Base-by-base conservation (phyloP, 805 yeast species). In the Candida oleophila region DNA sequence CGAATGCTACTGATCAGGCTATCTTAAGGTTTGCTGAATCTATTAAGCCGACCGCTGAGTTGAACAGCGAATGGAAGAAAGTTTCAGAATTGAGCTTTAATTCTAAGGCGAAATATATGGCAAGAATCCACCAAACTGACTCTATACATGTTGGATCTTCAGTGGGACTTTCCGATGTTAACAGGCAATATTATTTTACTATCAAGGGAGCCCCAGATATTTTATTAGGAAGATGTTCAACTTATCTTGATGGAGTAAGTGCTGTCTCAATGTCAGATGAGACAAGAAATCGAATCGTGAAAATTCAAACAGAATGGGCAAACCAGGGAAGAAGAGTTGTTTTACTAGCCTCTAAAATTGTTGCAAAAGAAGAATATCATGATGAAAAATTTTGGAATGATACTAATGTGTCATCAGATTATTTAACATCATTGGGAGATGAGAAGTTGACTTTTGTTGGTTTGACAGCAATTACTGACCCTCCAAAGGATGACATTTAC, bases 1-100 rank as follows among this genome's bases (percentile, higher is more conserved):
- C 80, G 14, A 76, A 77, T 59, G 80, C 81, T 18, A 77, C 82
- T 8, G 77, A 77, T 51, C 65, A 65, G 45, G 75, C 80, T 15
- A 51, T 74, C 21, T 68, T 65, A 30, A 54, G 66, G 38, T 73
- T 68, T 53, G 68, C 71, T 11, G 65, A 61, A 36, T 45, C 51
- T 2, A 40, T 51, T 22, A 49, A 50, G 49, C 54, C 45, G 11
- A 51, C 39, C 46, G 22, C 43, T 43, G 22, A 55, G 45, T 25
- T 41, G 36, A 38, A 34, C 34, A 38, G 22, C 12, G 49, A 41
- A 12, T 68, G 66, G 69, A 46, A 11, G 8, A 56, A 56, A 47
- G 51, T 51, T 9, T 54, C 57, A 35, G 69, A 68, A 49, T 53
- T 69, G 25, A 57, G 74, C 2, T 77, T 77, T 64, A 73, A 71